Evolutionary conservation across 805 yeast species (phyloP).

Genomic region (Komagataella ulmi): DNA sequence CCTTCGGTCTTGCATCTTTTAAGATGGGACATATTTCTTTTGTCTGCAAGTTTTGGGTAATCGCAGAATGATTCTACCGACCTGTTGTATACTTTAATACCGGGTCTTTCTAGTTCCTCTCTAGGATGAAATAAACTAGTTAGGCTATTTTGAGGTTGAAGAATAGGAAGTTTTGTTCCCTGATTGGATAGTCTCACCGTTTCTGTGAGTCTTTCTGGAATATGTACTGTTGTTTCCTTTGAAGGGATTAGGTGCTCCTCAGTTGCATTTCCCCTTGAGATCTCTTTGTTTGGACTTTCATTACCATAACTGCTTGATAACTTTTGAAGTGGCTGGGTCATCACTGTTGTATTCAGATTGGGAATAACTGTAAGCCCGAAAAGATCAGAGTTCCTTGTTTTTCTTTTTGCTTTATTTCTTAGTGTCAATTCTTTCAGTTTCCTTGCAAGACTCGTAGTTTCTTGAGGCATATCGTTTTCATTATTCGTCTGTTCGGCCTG

Average conservation of each 20-base stretch:
- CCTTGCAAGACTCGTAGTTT: background rate
- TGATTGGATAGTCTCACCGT: background rate
- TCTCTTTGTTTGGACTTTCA: background rate
- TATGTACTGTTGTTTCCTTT: background rate
- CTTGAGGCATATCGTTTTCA: background rate
- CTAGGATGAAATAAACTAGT: background rate
- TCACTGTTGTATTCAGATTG: background rate
- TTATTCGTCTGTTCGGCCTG: background rate
- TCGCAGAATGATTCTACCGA: background rate
- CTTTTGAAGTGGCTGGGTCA: background rate
- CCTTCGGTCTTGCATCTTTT: background rate
- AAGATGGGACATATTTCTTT: background rate
- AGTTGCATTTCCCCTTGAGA: background rate
- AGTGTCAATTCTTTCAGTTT: background rate
- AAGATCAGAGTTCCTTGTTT: background rate
- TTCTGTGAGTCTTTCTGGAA: background rate
- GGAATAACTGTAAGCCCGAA: background rate
- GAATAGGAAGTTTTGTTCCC: background rate
- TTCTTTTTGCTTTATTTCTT: background rate
- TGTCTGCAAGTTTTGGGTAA: background rate
- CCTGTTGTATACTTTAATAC: background rate
- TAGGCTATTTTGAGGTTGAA: background rate
- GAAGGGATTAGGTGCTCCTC: background rate
- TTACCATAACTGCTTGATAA: background rate
- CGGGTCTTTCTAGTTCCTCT: background rate